Evolutionary conservation across 306 rosid species (phyloP).

Genomic region (Glycyrrhiza uralensis): DNA sequence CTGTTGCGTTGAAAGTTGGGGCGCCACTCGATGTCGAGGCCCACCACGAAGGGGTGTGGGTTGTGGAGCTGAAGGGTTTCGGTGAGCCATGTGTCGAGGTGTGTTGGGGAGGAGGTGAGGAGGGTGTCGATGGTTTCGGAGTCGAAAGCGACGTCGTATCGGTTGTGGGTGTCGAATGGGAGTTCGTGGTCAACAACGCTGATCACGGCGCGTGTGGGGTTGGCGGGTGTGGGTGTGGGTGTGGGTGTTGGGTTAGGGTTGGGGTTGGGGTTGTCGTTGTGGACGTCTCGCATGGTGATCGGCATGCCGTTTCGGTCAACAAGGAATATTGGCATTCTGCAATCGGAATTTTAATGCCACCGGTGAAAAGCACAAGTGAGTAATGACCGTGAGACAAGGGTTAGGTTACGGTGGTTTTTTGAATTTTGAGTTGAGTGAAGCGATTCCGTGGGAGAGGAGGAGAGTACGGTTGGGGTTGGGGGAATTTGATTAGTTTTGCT

Average conservation of each 20-base stretch:
- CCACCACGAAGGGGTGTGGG: neutral
- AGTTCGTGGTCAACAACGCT: neutral
- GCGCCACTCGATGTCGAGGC: constrained; percentile 39
- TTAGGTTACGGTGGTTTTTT: no score
- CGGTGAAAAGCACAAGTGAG: neutral
- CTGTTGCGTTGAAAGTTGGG: constrained; percentile 9
- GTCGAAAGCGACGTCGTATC: constrained; percentile 26
- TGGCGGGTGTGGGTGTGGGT: no score
- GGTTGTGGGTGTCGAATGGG: neutral
- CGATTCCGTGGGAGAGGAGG: no score
- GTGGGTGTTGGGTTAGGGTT: neutral
- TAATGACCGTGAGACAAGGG: no score
- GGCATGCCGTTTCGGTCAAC: neutral
- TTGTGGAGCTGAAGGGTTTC: neutral
- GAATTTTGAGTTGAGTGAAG: no score
- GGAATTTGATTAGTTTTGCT: no score
- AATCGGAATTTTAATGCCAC: neutral
- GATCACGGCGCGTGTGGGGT: neutral
- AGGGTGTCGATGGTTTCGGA: constrained; percentile 3
- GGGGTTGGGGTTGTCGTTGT: no score
- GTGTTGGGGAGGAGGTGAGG: constrained; percentile 5
- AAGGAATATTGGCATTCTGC: neutral
- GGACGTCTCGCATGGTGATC: neutral
- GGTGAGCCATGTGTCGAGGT: constrained; percentile 27
- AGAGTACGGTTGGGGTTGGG: no score